Percentiles rank a stretch among this genome's conserved stretches.
Conservation (phyloP, 345 rosid species). For the Eucalyptus sp. region DNA sequence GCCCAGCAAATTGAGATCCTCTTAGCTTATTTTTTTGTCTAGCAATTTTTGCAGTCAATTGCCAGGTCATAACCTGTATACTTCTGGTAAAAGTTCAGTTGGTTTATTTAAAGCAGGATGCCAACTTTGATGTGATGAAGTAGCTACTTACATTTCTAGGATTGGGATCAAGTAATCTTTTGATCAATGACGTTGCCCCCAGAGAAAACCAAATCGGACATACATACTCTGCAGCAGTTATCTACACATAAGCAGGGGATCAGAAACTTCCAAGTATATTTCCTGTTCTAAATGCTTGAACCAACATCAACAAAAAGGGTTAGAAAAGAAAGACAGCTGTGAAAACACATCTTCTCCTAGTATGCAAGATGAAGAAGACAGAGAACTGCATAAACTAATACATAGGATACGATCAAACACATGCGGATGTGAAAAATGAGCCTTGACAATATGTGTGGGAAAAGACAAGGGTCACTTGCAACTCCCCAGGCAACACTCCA, state of each 20-base stretch:
- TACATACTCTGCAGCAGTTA: constrained; percentile 67
- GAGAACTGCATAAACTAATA: not conserved
- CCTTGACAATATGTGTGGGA: not conserved
- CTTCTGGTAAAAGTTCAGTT: not conserved
- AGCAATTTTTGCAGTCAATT: not conserved
- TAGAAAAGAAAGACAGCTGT: not conserved
- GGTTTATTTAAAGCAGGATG: not conserved
- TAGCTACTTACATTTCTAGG: constrained; percentile 64
- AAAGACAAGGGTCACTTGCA: not conserved
- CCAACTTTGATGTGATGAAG: not conserved
- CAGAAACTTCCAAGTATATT: not conserved
- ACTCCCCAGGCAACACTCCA: not conserved
- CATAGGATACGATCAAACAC: not conserved
- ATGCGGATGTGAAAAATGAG: not conserved
- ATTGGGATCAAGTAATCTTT: constrained; percentile 68
- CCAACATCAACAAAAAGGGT: not conserved
- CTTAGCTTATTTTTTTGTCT: not conserved
- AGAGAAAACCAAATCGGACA: constrained; percentile 84
- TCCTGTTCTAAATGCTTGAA: not conserved
- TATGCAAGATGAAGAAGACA: not conserved
- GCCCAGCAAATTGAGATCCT: not conserved
- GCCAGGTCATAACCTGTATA: not conserved
- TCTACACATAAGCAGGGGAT: constrained; percentile 16
- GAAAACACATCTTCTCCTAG: not conserved
- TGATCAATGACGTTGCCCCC: constrained; percentile 52